phyloP scores from a whole-genome alignment of 352 stramenopile species.

The Phytopythium boreale region DNA sequence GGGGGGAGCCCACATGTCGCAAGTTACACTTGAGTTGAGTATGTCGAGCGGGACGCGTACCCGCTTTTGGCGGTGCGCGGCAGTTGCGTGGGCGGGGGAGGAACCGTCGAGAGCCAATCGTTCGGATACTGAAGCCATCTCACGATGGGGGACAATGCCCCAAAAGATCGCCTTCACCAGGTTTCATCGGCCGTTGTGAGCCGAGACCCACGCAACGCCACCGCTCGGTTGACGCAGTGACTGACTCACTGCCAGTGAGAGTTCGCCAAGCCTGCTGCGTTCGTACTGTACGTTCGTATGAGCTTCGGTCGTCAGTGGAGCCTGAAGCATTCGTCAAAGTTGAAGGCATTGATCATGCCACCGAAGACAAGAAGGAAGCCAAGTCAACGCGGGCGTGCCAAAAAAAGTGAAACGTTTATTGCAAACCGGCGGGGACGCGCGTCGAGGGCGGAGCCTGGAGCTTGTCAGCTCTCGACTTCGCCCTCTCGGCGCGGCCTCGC shows the following conservation, averaged over 20 bases:
- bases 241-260: too few species aligned
- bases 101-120: background rate
- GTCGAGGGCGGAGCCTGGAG: background rate
- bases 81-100: background rate
- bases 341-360: background rate
- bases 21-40: background rate
- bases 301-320: too few species aligned
- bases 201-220: background rate
- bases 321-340: too few species aligned
- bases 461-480: background rate
- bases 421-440: constrained; percentile 3
- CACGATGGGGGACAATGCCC: background rate
- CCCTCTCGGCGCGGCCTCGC: background rate
- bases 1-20: background rate
- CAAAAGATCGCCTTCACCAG: background rate
- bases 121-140: constrained; percentile 10
- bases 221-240: background rate
- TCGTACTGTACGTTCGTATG: too few species aligned
- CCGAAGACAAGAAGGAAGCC: background rate
- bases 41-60: background rate
- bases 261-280: too few species aligned
- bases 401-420: constrained; percentile 14
- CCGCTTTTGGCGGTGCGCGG: background rate
- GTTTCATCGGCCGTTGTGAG: too few species aligned
- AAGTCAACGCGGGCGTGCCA: background rate